Evolutionary conservation across 768 basidiomycete genomes (phyloP).

Genomic region (Tulasnella sp.): DNA sequence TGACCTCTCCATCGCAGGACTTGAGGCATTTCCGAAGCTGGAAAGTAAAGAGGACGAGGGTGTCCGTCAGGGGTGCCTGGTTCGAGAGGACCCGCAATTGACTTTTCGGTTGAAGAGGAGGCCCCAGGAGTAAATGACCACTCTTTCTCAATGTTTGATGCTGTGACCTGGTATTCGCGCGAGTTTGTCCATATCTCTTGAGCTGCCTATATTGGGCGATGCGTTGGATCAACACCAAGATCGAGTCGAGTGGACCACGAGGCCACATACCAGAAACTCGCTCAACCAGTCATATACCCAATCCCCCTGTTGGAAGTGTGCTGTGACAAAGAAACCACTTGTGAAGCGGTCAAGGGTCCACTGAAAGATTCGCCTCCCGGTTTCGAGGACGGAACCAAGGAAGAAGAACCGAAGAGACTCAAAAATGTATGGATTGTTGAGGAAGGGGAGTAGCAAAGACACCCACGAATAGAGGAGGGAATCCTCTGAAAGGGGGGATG

Average conservation of each 20-base stretch:
- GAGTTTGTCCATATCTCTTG: constrained; percentile 15
- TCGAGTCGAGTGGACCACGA: too few relatives aligned
- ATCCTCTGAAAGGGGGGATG: not conserved
- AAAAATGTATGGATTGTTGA: constrained; percentile 4
- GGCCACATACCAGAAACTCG: constrained; percentile 9
- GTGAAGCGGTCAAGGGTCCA: constrained; percentile 12
- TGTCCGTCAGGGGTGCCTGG: not conserved
- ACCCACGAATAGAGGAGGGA: not conserved
- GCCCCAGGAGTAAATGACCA: not conserved
- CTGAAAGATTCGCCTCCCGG: constrained; percentile 4
- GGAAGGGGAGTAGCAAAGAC: not conserved
- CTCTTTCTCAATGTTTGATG: not conserved
- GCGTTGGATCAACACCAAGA: too few relatives aligned
- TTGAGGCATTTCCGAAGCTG: constrained; percentile 3
- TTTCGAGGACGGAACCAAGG: constrained; percentile 11
- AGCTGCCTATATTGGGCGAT: not conserved
- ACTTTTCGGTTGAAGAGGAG: not conserved
- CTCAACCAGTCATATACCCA: constrained; percentile 13
- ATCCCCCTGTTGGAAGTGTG: constrained; percentile 14
- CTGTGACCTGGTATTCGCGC: constrained; percentile 11
- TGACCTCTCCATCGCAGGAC: constrained; percentile 6
- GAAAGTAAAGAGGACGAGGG: not conserved
- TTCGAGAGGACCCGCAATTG: not conserved
- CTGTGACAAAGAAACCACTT: constrained; percentile 15
- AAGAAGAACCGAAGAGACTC: constrained; percentile 13